phyloP scores from a whole-genome alignment of 768 basidiomycete species.

The Xerocomus potaroensis region DNA sequence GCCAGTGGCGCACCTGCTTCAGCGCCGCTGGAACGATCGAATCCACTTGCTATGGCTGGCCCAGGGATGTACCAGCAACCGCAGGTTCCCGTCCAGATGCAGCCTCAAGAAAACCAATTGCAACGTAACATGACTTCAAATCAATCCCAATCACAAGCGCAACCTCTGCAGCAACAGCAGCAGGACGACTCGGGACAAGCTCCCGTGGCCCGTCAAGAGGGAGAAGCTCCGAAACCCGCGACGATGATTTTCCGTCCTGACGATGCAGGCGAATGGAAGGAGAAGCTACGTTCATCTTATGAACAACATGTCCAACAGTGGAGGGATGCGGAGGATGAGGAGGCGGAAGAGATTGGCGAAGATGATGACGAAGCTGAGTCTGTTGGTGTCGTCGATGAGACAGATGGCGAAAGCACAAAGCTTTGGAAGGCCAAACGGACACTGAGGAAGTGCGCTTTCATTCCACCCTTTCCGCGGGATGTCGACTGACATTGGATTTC shows the following conservation, averaged over 20 bases:
- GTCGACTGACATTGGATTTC: constrained; percentile 3
- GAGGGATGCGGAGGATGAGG: constrained; percentile 50
- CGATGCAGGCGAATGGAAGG: constrained; percentile 82
- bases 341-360: constrained; percentile 64
- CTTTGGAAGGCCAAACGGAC: constrained; percentile 85
- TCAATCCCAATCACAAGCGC: constrained; percentile 34
- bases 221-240: constrained; percentile 25
- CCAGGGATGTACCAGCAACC: constrained; percentile 41
- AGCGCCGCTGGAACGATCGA: constrained; percentile 50
- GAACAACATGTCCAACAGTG: constrained; percentile 38
- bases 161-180: constrained; percentile 16
- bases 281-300: constrained; percentile 64
- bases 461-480: background rate
- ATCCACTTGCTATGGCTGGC: constrained; percentile 31
- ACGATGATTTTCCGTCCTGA: constrained; percentile 88
- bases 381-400: constrained; percentile 50
- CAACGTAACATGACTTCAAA: constrained; percentile 15
- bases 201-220: constrained; percentile 11
- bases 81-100: constrained; percentile 21
- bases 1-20: constrained; percentile 46
- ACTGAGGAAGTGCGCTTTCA: constrained; percentile 72
- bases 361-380: constrained; percentile 64
- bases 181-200: constrained; percentile 15
- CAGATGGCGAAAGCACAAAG: constrained; percentile 66
- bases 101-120: constrained; percentile 29